Evolutionary conservation across 768 basidiomycete genomes (phyloP), one percentile per base, ranked within the genome.

Genomic region (Termitomyces sp.): DNA sequence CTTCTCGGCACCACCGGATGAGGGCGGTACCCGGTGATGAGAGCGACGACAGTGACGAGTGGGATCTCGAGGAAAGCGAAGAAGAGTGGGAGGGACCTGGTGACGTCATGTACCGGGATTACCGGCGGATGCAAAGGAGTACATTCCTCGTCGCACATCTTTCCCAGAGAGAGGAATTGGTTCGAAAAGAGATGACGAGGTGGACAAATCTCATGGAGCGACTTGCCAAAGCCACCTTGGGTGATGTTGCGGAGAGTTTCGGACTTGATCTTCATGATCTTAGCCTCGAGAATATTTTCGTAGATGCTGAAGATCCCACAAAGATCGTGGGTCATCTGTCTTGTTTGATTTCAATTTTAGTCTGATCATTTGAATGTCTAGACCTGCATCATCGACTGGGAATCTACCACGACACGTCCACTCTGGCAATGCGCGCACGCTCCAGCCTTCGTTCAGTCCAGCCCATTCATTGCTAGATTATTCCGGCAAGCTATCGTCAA

Each of bases 361-460:
- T 56, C 48, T 61, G 49, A 66, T 61, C 62, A 58, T n/a, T 25
- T 60, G 54, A 62, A 52, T 53, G 49, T 59, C 12, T 64, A 94
- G 92, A 90, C 91, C 1, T 91, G 90, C 67, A 83, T 94, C 60
- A 94, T 94, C 46, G 92, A 94, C 67, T 93, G 91, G 92, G 92
- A 94, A 70, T 91, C 92, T 15, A 93, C 92, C n/a, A 91, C 90
- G 11, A 91, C 87, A 9, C 82, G 92, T 14, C 92, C 92, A 4
- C 80, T 94, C 20, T 94, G 91, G 91, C 87, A 89, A 20, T 87
- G 86, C 61, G 90, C 92, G 0, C 92, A 94, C 68, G 79, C 92
- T 2, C 92, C 92, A 0, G 82, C 89, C 0, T 91, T 92, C 71
- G 81, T 91, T 25, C 88, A 89, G 66, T 84, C 85, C n/a, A 89